Evolutionary conservation across 2,329 filamentous ascomycete genomes (phyloP).

Genomic region (Aspergillus niger): DNA sequence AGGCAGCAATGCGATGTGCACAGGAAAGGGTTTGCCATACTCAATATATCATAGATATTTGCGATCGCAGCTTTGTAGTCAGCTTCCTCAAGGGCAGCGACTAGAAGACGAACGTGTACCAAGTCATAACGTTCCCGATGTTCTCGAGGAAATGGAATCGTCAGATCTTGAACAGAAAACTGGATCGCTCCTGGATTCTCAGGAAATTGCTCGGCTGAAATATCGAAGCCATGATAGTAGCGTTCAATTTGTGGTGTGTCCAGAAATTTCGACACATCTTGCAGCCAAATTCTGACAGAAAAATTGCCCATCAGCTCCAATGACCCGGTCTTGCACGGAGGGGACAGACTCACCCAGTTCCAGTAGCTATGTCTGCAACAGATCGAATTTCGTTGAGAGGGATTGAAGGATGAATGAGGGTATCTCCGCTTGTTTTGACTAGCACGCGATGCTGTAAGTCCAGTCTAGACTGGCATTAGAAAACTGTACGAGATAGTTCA

Average conservation of each 20-base stretch:
- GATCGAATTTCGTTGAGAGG: background rate
- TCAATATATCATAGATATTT: constrained; percentile 14
- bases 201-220: background rate
- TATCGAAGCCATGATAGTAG: background rate
- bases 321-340: too few relatives aligned
- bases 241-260: background rate
- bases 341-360: background rate
- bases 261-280: background rate
- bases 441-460: background rate
- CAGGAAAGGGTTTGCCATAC: background rate
- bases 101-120: constrained; percentile 28
- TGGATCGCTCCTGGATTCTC: background rate
- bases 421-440: background rate
- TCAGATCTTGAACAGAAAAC: background rate
- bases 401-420: background rate
- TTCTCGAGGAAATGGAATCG: constrained; percentile 21
- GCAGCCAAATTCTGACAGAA: background rate
- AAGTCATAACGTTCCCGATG: constrained; percentile 30
- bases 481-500: background rate
- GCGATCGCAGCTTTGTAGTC: constrained; percentile 11
- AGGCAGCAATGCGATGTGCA: too few relatives aligned
- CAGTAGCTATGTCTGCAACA: background rate
- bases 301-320: background rate
- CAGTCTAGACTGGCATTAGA: background rate
- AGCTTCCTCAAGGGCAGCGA: constrained; percentile 25